These are phyloP conservation scores for Aspergillus floridensis DNA, from an alignment of 2,329 filamentous ascomycete species.

Conservation along the genomic window DNA sequence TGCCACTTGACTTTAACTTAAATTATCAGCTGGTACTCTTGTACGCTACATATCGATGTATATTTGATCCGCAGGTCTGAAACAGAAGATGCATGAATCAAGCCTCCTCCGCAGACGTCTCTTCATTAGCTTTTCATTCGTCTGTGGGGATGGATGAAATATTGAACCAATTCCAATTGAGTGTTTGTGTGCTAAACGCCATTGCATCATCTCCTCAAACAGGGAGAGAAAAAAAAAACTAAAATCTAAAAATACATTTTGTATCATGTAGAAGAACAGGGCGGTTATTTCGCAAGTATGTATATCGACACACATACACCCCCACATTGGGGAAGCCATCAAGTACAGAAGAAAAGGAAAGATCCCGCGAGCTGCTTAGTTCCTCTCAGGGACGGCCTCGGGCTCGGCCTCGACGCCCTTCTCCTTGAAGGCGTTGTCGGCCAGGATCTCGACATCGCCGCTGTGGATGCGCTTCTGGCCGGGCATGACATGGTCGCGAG, in stretches of 20 bases:
- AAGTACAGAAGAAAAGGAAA: neutral
- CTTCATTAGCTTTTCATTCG: neutral
- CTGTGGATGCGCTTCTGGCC: constrained; percentile 24
- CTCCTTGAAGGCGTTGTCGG: constrained; percentile 25
- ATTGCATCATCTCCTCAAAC: constrained; percentile 15
- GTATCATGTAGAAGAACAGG: constrained; percentile 9
- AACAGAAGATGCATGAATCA: neutral
- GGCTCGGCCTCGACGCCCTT: constrained; percentile 15
- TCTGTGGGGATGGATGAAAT: neutral
- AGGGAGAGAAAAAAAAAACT: constrained; percentile 1
- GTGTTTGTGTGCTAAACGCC: constrained; percentile 18
- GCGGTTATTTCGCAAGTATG: neutral
- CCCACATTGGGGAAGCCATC: constrained; percentile 15
- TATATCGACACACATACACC: neutral
- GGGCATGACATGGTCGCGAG: constrained; percentile 36
- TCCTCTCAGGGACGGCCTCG: neutral
- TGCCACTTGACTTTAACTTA: neutral
- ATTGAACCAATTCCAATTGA: constrained; percentile 1
- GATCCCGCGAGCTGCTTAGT: constrained; percentile 3
- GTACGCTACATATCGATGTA: constrained; percentile 17
- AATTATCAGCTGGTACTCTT: constrained; percentile 7
- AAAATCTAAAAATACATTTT: constrained; percentile 27
- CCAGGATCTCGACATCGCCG: constrained; percentile 23
- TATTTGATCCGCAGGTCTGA: constrained; percentile 13
- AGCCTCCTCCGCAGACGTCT: neutral